Conservation (phyloP, 352 stramenopile genomes). For the Phytophthora brassicae region DNA sequence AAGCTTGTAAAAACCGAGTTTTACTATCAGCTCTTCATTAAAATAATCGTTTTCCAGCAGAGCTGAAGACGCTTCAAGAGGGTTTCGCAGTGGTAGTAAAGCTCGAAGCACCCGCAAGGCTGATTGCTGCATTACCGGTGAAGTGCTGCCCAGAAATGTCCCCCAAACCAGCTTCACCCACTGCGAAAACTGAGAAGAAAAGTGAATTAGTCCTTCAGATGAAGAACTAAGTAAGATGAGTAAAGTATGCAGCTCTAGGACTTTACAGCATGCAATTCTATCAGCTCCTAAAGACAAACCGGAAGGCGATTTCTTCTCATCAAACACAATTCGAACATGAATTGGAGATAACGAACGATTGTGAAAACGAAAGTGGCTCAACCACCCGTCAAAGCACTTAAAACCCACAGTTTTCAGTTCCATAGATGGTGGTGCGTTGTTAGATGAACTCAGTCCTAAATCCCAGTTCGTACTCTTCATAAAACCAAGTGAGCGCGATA, state of each 20-base stretch:
- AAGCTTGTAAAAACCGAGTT: conserved; percentile 27
- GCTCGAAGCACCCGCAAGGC: conserved; percentile 51
- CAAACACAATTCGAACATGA: conserved; percentile 90
- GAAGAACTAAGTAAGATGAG: conserved; percentile 49
- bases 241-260: conserved; percentile 43
- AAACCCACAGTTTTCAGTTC: conserved; percentile 19
- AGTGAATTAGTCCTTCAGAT: conserved; percentile 50
- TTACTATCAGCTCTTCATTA: neutral
- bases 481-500: conserved; percentile 26
- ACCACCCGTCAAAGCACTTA: conserved; percentile 74
- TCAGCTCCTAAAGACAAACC: neutral
- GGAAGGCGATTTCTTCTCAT: conserved; percentile 54
- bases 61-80: conserved; percentile 23
- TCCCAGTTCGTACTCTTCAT: conserved; percentile 19
- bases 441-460: conserved; percentile 1
- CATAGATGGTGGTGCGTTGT: conserved; percentile 3
- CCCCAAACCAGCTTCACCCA: conserved; percentile 66
- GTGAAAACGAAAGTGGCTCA: conserved; percentile 89
- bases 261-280: conserved; percentile 13
- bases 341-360: conserved; percentile 90
- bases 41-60: conserved; percentile 13
- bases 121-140: conserved; percentile 63
- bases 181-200: conserved; percentile 29
- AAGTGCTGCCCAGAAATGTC: conserved; percentile 48
- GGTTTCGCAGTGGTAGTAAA: conserved; percentile 42